Base-by-base conservation (phyloP, 805 yeast genomes). In the Candida endomychidarum region DNA sequence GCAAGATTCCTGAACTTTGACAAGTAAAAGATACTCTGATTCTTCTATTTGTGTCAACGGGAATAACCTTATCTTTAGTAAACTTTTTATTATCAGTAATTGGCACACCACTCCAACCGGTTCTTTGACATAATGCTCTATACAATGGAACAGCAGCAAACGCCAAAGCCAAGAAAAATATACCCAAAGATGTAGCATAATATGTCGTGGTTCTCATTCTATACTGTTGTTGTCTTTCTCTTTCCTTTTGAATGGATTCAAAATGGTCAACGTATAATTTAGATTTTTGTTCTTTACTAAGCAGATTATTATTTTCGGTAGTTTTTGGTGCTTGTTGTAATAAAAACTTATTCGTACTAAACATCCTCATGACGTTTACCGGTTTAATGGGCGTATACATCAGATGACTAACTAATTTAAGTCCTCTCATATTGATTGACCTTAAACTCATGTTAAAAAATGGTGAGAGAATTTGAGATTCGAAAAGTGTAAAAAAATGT, bases 81-180 rank as follows among this genome's bases (percentile, higher is more conserved):
- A 93, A 86, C 52, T 77, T 80, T 8, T 81, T 60, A 31, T 71
- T 63, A 57, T 93, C 98, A 0, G 97, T 90, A 52, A 90, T 84
- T 8, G 98, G 98, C 7, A 84, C 81, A 29, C 99, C 99, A 36
- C 91, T 96, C 77, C 85, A 93, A 0, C 99, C 99, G 0, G 97
- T 90, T 61, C 95, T 77, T 52, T 90, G 86, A 70, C 99, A 93
- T 21, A 93, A 73, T 7, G 90, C 88, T 50, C 97, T 70, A 61
- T 93, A 93, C 5, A 93, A 65, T 4, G 98, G 98, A 14, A 93
- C 99, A 1, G 96, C 86, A 8, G 89, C 86, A 62, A 88, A 93
- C 0, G 95, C 76, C 5, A 91, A 67, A 0, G 95, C 86, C 12
- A 87, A 63, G 47, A 87, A 86, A 2, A 80, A 64, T 20, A 90